Evolutionary conservation across 495 filamentous ascomycete species (phyloP).

Genomic region (Hypoxylon cercidicola): DNA sequence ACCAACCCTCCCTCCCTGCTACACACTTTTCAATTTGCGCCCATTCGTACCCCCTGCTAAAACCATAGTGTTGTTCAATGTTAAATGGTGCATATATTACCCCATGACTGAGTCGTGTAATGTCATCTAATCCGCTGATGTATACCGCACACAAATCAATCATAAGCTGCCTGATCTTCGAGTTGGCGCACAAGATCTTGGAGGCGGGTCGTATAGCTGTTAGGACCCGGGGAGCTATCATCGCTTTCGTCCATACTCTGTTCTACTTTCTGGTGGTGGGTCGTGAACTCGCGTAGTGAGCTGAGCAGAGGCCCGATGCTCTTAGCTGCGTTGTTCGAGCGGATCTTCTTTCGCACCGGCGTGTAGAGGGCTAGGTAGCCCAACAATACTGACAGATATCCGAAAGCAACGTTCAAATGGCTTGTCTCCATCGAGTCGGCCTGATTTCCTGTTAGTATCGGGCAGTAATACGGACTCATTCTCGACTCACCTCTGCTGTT

Average conservation of each 20-base stretch:
- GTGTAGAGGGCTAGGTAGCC: slow-evolving; percentile 76
- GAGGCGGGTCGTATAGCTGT: slow-evolving; percentile 68
- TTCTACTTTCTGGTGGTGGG: slow-evolving; percentile 80
- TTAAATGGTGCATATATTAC: slow-evolving; percentile 21
- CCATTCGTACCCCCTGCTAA: slow-evolving; percentile 16
- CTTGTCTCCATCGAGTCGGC: slow-evolving; percentile 85
- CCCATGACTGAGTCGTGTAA: slow-evolving; percentile 17
- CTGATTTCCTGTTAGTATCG: slow-evolving; percentile 54
- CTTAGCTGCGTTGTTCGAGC: slow-evolving; percentile 64
- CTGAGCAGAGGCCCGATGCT: slow-evolving; percentile 72
- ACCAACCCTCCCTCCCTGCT: slow-evolving; percentile 10
- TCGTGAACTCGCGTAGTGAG: slow-evolving; percentile 87
- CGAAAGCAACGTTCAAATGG: slow-evolving; percentile 87
- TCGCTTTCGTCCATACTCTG: slow-evolving; percentile 59
- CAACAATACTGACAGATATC: slow-evolving; percentile 88
- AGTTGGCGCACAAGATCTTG: slow-evolving; percentile 63
- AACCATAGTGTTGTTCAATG: slow-evolving; percentile 13
- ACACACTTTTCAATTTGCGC: slow-evolving; percentile 3
- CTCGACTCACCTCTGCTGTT: slow-evolving; percentile 59
- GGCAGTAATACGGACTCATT: slow-evolving; percentile 13
- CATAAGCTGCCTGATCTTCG: slow-evolving; percentile 40
- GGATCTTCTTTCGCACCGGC: slow-evolving; percentile 61
- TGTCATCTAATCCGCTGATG: not conserved
- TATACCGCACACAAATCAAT: slow-evolving; percentile 18
- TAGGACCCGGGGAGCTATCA: slow-evolving; percentile 53